Conservation (phyloP, 495 filamentous ascomycete species). For the Sphaerosporella brunnea region DNA sequence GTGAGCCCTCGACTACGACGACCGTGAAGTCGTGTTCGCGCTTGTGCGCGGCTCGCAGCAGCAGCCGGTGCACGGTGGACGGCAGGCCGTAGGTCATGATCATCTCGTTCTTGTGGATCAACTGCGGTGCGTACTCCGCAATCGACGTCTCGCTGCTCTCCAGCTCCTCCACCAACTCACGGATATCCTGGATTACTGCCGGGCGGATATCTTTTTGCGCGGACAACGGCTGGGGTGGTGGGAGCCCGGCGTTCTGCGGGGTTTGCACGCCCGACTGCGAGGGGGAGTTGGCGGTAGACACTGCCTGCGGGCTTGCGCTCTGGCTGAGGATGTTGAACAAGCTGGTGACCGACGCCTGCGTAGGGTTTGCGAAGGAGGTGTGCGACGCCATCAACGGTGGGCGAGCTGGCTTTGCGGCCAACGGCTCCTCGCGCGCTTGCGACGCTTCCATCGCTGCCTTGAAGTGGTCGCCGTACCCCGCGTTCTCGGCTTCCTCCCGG, state of each 20-base stretch:
- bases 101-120: conserved; percentile 22
- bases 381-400: conserved; percentile 36
- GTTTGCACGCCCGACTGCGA: conserved; percentile 10
- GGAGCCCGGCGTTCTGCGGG: too few species aligned
- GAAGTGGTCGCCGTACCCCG: conserved; percentile 47
- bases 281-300: conserved; percentile 14
- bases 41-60: conserved; percentile 24
- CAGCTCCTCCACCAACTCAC: conserved; percentile 23
- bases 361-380: conserved; percentile 33
- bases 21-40: conserved; percentile 22
- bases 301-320: conserved; percentile 14
- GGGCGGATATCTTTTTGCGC: conserved; percentile 18
- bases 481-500: conserved; percentile 73
- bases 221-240: conserved; percentile 4
- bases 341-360: conserved; percentile 15
- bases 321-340: conserved; percentile 21
- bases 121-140: conserved; percentile 17
- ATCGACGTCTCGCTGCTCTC: conserved; percentile 20
- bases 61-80: conserved; percentile 15
- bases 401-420: not conserved
- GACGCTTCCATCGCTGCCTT: conserved; percentile 32
- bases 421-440: conserved; percentile 1
- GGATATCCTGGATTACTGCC: conserved; percentile 24
- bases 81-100: conserved; percentile 23
- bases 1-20: conserved; percentile 19